Conservation (phyloP, 192 early-diverging fungal species). For the Podila epigama region DNA sequence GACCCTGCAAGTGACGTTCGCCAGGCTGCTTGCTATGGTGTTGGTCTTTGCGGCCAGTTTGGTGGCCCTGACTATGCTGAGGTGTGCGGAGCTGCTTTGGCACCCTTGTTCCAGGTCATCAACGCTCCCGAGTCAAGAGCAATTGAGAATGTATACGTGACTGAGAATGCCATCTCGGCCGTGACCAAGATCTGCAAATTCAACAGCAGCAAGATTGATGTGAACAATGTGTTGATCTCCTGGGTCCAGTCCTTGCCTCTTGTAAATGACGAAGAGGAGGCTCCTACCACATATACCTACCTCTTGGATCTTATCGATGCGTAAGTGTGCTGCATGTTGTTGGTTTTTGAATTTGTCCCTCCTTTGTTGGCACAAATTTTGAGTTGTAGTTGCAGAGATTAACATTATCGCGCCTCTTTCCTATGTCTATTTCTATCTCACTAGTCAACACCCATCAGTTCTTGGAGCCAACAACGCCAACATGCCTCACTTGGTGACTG, state of each 20-base stretch:
- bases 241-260: constrained; percentile 90
- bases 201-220: constrained; percentile 65
- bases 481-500: constrained; percentile 61
- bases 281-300: constrained; percentile 74
- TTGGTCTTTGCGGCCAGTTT: constrained; percentile 87
- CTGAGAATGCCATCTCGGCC: constrained; percentile 92
- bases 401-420: neutral
- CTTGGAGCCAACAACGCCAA: constrained; percentile 65
- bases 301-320: constrained; percentile 73
- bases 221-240: constrained; percentile 62
- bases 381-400: neutral
- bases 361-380: no score
- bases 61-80: constrained; percentile 86
- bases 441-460: constrained; percentile 64
- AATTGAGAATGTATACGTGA: constrained; percentile 81
- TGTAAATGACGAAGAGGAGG: constrained; percentile 89
- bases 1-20: constrained; percentile 74
- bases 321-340: constrained; percentile 24
- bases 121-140: constrained; percentile 67
- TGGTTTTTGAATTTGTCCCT: neutral
- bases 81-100: constrained; percentile 74
- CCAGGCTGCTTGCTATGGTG: constrained; percentile 93
- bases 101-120: constrained; percentile 74
- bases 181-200: constrained; percentile 87
- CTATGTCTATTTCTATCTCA: neutral